These are phyloP conservation scores for Solanum tacnaense DNA, from an alignment of 257 asterid genomes.

Conservation along the genomic window DNA sequence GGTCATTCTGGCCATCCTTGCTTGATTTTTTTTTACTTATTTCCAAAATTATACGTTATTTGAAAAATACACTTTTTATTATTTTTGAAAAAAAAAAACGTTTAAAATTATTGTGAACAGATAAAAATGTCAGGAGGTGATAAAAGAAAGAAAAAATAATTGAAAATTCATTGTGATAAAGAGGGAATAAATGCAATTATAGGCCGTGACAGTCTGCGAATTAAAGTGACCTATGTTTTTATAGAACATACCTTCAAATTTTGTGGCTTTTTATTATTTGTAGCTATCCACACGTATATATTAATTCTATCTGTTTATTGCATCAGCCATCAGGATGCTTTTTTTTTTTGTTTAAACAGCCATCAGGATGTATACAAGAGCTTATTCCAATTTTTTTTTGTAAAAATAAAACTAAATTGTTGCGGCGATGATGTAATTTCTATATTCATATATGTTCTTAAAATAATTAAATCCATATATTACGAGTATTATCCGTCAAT, in stretches of 20 bases:
- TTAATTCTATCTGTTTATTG: neutral
- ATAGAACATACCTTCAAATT: neutral
- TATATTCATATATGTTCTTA: neutral
- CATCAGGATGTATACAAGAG: neutral
- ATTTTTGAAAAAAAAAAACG: neutral
- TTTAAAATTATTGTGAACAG: neutral
- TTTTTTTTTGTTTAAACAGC: too few relatives aligned
- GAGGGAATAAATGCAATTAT: neutral
- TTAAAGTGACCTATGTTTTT: neutral
- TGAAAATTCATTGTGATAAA: neutral
- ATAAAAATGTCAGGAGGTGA: neutral
- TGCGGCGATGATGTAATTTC: neutral
- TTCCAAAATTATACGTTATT: too few relatives aligned
- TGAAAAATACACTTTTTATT: neutral
- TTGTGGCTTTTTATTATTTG: neutral
- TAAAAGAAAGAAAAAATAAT: neutral
- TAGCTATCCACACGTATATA: neutral
- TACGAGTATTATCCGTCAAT: neutral
- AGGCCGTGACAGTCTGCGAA: neutral
- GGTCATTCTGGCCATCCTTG: neutral
- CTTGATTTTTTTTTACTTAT: neutral
- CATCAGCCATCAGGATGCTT: neutral
- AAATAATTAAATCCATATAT: neutral
- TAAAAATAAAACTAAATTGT: neutral
- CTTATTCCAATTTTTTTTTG: neutral